These are phyloP conservation scores for Penicillium paxilli DNA, from an alignment of 495 filamentous ascomycete genomes.

Conservation along the genomic window DNA sequence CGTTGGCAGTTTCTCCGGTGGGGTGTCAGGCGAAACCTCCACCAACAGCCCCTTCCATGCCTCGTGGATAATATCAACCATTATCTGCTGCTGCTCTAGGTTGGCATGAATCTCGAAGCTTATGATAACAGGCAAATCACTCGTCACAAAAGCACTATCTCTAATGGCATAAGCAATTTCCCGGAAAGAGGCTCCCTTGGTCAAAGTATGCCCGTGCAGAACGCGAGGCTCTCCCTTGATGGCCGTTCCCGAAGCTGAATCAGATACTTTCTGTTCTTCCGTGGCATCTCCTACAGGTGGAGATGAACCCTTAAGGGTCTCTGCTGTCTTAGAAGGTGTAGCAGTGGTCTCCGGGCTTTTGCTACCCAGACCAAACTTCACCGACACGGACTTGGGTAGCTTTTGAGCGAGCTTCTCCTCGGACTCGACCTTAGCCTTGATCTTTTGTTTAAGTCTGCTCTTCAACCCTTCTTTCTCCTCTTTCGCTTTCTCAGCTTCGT, in stretches of 20 bases:
- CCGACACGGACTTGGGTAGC: slow-evolving; percentile 19
- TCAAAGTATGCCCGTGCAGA: slow-evolving; percentile 87
- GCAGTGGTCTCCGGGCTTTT: not conserved
- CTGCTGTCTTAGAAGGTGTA: not conserved
- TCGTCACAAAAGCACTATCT: slow-evolving; percentile 72
- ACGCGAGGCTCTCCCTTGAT: slow-evolving; percentile 68
- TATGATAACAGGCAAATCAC: slow-evolving; percentile 80
- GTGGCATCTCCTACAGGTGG: not conserved
- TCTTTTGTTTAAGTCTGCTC: slow-evolving; percentile 12
- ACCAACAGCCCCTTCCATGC: slow-evolving; percentile 73
- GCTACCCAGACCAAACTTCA: slow-evolving; percentile 14
- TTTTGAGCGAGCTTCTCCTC: slow-evolving; percentile 18
- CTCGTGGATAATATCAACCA: slow-evolving; percentile 86
- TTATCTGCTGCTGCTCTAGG: slow-evolving; percentile 75
- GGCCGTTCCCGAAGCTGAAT: slow-evolving; percentile 12
- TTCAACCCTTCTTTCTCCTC: slow-evolving; percentile 17
- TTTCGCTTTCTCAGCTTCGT: slow-evolving; percentile 5
- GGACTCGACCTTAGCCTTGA: slow-evolving; percentile 1
- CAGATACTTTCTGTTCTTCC: not conserved
- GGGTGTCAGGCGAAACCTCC: slow-evolving; percentile 49
- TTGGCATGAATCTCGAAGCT: slow-evolving; percentile 87
- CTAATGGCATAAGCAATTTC: slow-evolving; percentile 78
- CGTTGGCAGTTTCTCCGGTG: slow-evolving; percentile 57
- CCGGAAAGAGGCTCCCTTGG: slow-evolving; percentile 81
- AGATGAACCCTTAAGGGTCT: not conserved